Evolutionary conservation across 2,329 filamentous ascomycete species (phyloP), one percentile per base, ranked within the genome.

Genomic region (Monosporascus cannonballus): DNA sequence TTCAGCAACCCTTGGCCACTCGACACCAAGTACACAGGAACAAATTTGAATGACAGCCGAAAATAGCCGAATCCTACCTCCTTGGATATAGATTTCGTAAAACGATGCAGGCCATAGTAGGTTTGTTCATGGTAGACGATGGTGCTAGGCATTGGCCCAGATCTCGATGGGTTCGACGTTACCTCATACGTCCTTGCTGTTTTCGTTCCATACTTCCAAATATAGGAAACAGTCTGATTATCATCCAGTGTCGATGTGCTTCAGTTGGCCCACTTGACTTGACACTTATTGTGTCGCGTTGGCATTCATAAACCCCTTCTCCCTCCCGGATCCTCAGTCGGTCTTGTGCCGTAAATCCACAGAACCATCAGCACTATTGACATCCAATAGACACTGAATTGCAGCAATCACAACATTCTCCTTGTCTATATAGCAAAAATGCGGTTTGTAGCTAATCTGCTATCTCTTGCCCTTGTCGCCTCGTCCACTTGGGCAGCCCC

Each of bases 381-480:
- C n/a, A 9, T 30, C 41, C 25, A 17, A 24, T 45, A 55, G 24
- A 30, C 9, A n/a, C n/a, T 37, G 49, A 17, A 36, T 25, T 15
- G 15, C 46, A 50, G n/a, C 36, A 25, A 49, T 2, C n/a, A 24
- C 8, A 38, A 38, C 15, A 48, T 38, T 14, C 36, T 17, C n/a
- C 38, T 45, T 5, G 7, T 20, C 17, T 37, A 46, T 39, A 24
- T 47, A 18, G 6, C 55, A 64, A 47, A 9, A 18, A 67, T 67
- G 64, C 64, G 61, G 64, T 63, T 57, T 58, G 18, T 46, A 41
- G 18, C 56, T 42, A 56, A 53, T 22, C 53, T 65, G 42, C 48
- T 66, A 41, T 57, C 64, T 24, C 51, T 66, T 6, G 61, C 59
- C 54, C 55, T 63, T 20, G 49, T 61, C 41, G 60, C 56, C 55